Percentiles rank a stretch among this genome's conserved stretches.
phyloP scores from a whole-genome alignment of 2,329 filamentous ascomycete species.

The Trichophyton mentagrophytes region DNA sequence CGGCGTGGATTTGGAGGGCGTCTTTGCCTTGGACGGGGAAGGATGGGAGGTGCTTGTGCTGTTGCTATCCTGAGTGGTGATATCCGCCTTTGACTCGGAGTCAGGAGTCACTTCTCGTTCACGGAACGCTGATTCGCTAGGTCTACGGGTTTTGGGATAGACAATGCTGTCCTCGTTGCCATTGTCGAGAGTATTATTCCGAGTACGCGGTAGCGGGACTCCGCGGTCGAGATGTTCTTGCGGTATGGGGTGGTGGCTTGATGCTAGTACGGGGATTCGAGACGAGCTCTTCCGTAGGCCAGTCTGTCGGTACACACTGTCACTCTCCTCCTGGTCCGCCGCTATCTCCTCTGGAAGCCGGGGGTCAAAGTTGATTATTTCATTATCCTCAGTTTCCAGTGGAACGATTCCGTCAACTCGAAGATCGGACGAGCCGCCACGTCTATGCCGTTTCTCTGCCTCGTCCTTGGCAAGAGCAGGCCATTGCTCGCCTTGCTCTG shows the following conservation, averaged over 20 bases:
- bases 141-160: conserved; percentile 50
- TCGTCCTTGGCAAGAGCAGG: conserved; percentile 23
- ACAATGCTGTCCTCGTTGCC: conserved; percentile 49
- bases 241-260: conserved; percentile 64
- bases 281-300: conserved; percentile 52
- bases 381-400: conserved; percentile 26
- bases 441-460: conserved; percentile 12
- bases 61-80: conserved; percentile 8
- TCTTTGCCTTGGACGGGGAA: conserved; percentile 17
- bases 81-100: conserved; percentile 13
- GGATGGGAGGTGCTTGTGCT: conserved; percentile 13
- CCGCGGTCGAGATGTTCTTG: conserved; percentile 61
- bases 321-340: conserved; percentile 30
- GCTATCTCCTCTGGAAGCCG: conserved; percentile 67
- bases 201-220: conserved; percentile 50
- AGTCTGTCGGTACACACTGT: conserved; percentile 41
- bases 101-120: conserved; percentile 13
- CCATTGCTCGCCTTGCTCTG: conserved; percentile 25
- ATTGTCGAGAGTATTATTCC: conserved; percentile 43
- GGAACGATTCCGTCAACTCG: conserved; percentile 29
- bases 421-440: conserved; percentile 14
- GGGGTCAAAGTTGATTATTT: conserved; percentile 46
- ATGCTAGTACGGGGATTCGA: conserved; percentile 73
- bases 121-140: conserved; percentile 43
- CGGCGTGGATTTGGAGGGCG: conserved; percentile 20